These are phyloP conservation scores for Plasmodium cynomolgi DNA, from an alignment of 169 alveolate species.

Conservation along the genomic window DNA sequence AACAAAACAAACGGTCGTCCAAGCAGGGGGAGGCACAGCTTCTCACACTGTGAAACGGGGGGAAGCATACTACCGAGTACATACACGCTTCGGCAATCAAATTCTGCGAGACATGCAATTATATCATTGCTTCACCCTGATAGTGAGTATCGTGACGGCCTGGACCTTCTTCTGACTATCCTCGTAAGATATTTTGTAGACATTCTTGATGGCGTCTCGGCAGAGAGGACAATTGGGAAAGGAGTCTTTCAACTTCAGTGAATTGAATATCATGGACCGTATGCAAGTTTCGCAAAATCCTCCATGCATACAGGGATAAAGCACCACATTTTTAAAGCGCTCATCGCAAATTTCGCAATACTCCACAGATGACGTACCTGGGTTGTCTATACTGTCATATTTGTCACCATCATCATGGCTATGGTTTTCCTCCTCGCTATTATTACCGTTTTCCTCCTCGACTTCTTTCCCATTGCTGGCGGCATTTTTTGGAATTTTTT, in stretches of 20 bases:
- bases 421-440: background rate
- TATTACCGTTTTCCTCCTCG: background rate
- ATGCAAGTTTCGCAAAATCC: slow-evolving; percentile 74
- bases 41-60: background rate
- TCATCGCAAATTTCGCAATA: slow-evolving; percentile 76
- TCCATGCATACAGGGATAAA: slow-evolving; percentile 76
- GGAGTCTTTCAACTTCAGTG: slow-evolving; percentile 33
- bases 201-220: slow-evolving; percentile 52
- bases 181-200: slow-evolving; percentile 66
- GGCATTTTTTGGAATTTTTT: background rate
- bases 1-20: background rate
- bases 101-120: background rate
- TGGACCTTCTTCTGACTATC: slow-evolving; percentile 29
- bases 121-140: slow-evolving; percentile 23
- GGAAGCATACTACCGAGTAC: background rate
- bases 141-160: slow-evolving; percentile 35
- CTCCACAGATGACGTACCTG: slow-evolving; percentile 2
- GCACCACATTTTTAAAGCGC: slow-evolving; percentile 56
- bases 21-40: background rate
- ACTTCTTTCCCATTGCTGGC: background rate
- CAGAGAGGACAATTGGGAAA: slow-evolving; percentile 65
- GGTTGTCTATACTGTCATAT: background rate
- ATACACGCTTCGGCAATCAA: background rate
- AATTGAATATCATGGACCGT: slow-evolving; percentile 54
- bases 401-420: background rate